A percentile compares a stretch with the other conserved stretches of the same genome.
Conservation (phyloP, 306 rosid genomes). For the Citrullus mucosospermus region DNA sequence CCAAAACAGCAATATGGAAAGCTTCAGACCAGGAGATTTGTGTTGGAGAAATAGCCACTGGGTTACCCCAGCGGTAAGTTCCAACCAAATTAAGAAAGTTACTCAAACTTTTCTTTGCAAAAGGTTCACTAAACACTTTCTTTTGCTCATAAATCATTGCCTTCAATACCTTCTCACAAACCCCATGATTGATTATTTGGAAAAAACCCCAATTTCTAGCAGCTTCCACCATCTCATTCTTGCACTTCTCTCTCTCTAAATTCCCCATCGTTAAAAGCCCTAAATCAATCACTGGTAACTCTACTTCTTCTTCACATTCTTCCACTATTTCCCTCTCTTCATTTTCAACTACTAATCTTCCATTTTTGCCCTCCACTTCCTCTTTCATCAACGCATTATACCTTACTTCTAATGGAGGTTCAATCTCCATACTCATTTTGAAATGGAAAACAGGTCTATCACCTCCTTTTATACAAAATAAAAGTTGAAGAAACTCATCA, state of each 20-base stretch:
- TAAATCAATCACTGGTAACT: conserved; percentile 51
- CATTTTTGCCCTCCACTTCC: neutral
- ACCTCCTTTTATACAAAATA: no score
- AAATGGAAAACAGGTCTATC: no score
- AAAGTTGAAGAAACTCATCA: no score
- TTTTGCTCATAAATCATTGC: conserved; percentile 27
- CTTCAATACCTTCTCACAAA: conserved; percentile 25
- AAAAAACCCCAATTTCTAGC: conserved; percentile 62
- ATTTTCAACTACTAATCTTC: neutral
- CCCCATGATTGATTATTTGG: conserved; percentile 58
- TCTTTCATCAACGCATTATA: conserved; percentile 22
- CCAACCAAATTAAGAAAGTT: conserved; percentile 28
- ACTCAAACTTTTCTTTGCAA: conserved; percentile 18
- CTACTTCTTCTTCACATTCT: conserved; percentile 20
- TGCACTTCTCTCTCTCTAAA: conserved; percentile 30
- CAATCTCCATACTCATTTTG: conserved; percentile 22
- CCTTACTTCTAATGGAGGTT: conserved; percentile 46
- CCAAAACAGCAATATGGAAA: conserved; percentile 32
- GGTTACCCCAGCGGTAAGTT: conserved; percentile 62
- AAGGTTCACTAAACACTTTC: conserved; percentile 35
- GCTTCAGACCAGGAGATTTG: conserved; percentile 76
- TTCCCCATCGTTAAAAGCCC: conserved; percentile 11
- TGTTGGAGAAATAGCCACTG: conserved; percentile 23
- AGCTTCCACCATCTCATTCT: conserved; percentile 36
- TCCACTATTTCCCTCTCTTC: conserved; percentile 1